Percentiles rank a stretch among this genome's conserved stretches.
Evolutionary conservation across 495 filamentous ascomycete species (phyloP).

Genomic region (Aspergillus sparsus): DNA sequence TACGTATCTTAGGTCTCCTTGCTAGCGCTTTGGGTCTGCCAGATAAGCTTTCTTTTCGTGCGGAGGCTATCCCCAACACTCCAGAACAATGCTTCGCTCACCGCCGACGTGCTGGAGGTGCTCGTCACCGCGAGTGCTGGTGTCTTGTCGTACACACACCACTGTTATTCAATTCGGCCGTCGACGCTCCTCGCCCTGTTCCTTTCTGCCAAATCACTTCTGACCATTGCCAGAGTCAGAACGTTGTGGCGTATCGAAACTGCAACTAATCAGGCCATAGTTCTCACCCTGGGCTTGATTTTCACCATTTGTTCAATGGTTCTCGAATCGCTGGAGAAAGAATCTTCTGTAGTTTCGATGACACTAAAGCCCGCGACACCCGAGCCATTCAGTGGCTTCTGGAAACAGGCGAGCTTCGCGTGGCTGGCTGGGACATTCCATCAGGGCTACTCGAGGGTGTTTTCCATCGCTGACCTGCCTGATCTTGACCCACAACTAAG

Average conservation of each 20-base stretch:
- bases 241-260: slow-evolving; percentile 13
- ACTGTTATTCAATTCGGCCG: slow-evolving; percentile 12
- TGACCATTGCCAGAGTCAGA: slow-evolving; percentile 9
- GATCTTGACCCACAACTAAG: slow-evolving; percentile 11
- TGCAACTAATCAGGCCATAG: not conserved
- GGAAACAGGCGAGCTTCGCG: slow-evolving; percentile 8
- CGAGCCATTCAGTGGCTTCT: slow-evolving; percentile 13
- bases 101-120: slow-evolving; percentile 1
- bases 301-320: not conserved
- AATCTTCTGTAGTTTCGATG: not conserved
- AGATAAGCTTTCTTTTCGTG: slow-evolving; percentile 6
- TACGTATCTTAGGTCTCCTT: not conserved
- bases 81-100: not conserved
- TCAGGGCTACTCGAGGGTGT: slow-evolving; percentile 4
- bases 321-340: slow-evolving; percentile 9
- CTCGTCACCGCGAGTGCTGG: not conserved
- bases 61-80: not conserved
- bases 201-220: slow-evolving; percentile 1
- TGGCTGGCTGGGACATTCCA: slow-evolving; percentile 11
- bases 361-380: slow-evolving; percentile 3
- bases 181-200: slow-evolving; percentile 10
- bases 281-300: not conserved
- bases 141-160: slow-evolving; percentile 7
- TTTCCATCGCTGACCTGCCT: slow-evolving; percentile 13
- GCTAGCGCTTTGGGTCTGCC: not conserved